A percentile compares a stretch with the other conserved stretches of the same genome.
Conservation (phyloP, 2,329 filamentous ascomycete species). For the Cladosporium sp. region DNA sequence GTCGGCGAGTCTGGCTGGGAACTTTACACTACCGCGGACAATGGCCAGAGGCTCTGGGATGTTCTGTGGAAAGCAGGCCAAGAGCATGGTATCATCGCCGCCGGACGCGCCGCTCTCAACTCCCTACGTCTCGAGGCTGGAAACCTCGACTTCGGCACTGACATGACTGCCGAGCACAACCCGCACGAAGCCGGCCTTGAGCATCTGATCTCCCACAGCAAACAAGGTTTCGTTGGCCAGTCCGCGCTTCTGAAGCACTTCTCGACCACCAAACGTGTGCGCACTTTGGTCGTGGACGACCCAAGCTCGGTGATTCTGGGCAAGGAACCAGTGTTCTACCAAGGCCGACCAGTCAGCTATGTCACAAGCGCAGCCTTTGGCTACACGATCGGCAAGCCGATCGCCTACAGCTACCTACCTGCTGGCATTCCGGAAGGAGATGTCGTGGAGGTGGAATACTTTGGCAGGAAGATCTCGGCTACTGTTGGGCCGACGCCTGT, state of each 20-base stretch:
- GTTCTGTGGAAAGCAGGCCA: constrained; percentile 58
- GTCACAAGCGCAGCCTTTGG: constrained; percentile 64
- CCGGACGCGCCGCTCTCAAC: constrained; percentile 61
- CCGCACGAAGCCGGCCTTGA: constrained; percentile 62
- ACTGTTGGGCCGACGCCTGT: constrained; percentile 38
- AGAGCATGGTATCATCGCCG: constrained; percentile 58
- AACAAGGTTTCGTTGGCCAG: constrained; percentile 56
- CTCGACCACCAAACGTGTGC: constrained; percentile 41
- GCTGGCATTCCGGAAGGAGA: constrained; percentile 50
- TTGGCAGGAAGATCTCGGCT: constrained; percentile 56
- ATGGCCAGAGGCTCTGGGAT: constrained; percentile 62
- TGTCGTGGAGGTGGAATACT: constrained; percentile 63
- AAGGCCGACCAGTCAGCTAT: constrained; percentile 55
- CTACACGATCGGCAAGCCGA: constrained; percentile 60
- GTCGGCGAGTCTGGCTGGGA: constrained; percentile 67
- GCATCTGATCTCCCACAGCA: constrained; percentile 52
- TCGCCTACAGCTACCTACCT: constrained; percentile 63
- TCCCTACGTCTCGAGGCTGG: constrained; percentile 63
- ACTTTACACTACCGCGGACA: constrained; percentile 61
- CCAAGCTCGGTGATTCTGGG: constrained; percentile 60
- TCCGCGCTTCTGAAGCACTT: constrained; percentile 49
- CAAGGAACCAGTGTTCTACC: constrained; percentile 62
- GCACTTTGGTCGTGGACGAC: constrained; percentile 59
- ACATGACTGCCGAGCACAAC: constrained; percentile 63
- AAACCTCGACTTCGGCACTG: constrained; percentile 58